A percentile compares a stretch with the other conserved stretches of the same genome.
phyloP scores from a whole-genome alignment of 1,139 yeast genomes.

The Sugiyamaella neomexicana region DNA sequence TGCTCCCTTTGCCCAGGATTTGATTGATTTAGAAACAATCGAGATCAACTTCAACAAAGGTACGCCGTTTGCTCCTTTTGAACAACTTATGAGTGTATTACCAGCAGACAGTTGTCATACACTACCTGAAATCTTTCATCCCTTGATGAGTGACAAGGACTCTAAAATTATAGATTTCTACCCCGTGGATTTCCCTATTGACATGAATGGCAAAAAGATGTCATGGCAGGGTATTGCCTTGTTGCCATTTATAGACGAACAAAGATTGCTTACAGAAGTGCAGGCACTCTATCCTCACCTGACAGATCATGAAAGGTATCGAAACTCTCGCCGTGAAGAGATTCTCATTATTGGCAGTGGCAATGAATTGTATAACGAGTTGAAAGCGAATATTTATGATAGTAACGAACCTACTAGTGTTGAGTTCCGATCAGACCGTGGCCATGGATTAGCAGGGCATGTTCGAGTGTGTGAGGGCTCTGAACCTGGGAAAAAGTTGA shows the following conservation, averaged over 20 bases:
- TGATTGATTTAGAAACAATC: constrained; percentile 58
- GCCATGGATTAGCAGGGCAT: constrained; percentile 67
- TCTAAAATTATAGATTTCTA: constrained; percentile 90
- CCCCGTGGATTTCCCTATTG: constrained; percentile 85
- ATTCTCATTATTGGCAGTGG: constrained; percentile 37
- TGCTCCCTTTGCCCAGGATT: constrained; percentile 96
- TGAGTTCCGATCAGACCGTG: constrained; percentile 48
- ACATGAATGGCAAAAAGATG: constrained; percentile 94
- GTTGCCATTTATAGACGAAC: constrained; percentile 86
- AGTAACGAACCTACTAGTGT: constrained; percentile 36
- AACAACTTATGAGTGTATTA: constrained; percentile 94
- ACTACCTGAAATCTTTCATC: constrained; percentile 79
- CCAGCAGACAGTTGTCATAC: constrained; percentile 97
- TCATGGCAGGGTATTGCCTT: constrained; percentile 95
- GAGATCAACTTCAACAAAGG: constrained; percentile 68
- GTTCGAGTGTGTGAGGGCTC: constrained; percentile 51
- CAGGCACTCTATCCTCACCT: constrained; percentile 61
- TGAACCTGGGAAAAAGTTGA: constrained; percentile 48
- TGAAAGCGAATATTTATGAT: constrained; percentile 30
- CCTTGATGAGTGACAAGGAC: constrained; percentile 74
- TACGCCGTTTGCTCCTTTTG: constrained; percentile 86
- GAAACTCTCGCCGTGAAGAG: constrained; percentile 51
- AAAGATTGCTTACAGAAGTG: constrained; percentile 66
- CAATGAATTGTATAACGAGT: constrained; percentile 29
- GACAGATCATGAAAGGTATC: constrained; percentile 63